Base-by-base conservation (phyloP, 192 early-diverging fungal species). In the Jimgerdemannia lactiflua region DNA sequence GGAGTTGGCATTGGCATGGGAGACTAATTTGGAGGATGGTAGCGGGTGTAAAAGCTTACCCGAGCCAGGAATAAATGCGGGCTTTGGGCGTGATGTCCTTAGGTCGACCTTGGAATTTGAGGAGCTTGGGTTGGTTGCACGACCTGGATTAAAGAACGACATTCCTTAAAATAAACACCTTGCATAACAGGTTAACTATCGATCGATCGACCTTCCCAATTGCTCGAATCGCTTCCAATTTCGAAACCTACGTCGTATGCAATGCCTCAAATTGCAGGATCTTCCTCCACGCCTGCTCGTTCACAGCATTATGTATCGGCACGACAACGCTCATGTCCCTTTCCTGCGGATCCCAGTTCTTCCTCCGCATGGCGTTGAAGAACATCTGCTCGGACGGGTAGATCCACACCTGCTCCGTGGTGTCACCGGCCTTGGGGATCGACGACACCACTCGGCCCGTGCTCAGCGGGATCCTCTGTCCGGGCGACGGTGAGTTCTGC, bases 341-440 rank as follows among this genome's bases (percentile, higher is more conserved):
- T 71, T 95, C 94, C 3, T 87, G 72, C 1, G 96, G 91, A 69
- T 88, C 74, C 94, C 95, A 96, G 79, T 92, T 94, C 75, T 98
- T 98, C 78, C 96, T 90, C 76, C 87, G 91, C 93, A 98, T 95
- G 2, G 96, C 96, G 71, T 98, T 98, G 85, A 93, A 98, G 70
- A 98, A 98, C 93, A 94, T 94, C 82, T 96, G 95, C 78, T 97
- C 94, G 20, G 93, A 94, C 7, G 96, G 96, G 74, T 98, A 98
- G 9, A 96, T 83, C 96, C 96, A 96, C 10, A 83, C 39, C 65
- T 86, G 77, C 9, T 86, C 83, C 17, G 87, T 85, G 3, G 84
- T 72, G 11, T 86, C 76, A 29, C 80, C 71, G 18, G 88, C 89
- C 11, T 92, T 86, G 0, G 95, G 96, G 78, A 97, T 97, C 39